phyloP scores from a whole-genome alignment of 2,329 filamentous ascomycete genomes.

The Helotiales sp. region DNA sequence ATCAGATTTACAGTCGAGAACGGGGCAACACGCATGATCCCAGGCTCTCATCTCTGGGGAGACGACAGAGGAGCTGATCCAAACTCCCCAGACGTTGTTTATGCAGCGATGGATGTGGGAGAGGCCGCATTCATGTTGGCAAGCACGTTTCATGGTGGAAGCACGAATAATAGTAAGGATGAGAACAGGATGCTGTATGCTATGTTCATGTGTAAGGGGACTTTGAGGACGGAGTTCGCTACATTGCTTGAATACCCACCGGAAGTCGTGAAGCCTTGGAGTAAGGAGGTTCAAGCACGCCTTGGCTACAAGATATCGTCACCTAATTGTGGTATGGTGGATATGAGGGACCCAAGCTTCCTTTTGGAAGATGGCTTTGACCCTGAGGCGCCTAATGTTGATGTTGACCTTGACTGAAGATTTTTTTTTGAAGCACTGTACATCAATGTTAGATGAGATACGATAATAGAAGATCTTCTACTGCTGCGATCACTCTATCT shows the following conservation, averaged over 20 bases:
- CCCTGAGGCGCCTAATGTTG: constrained; percentile 13
- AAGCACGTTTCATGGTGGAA: constrained; percentile 20
- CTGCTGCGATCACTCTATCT: too few species aligned
- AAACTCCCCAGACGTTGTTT: constrained; percentile 7
- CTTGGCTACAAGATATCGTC: constrained; percentile 19
- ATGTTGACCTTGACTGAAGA: constrained; percentile 11
- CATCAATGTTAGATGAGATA: too few species aligned
- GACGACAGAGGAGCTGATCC: constrained; percentile 17
- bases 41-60: constrained; percentile 24
- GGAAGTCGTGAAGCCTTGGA: constrained; percentile 16
- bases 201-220: constrained; percentile 20
- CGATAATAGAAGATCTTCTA: too few species aligned
- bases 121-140: constrained; percentile 21
- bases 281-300: constrained; percentile 12
- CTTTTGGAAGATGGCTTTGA: constrained; percentile 12
- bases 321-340: constrained; percentile 18
- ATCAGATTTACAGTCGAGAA: constrained; percentile 17
- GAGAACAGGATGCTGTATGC: constrained; percentile 17
- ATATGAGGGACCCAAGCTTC: constrained; percentile 14
- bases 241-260: constrained; percentile 17
- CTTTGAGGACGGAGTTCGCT: constrained; percentile 15
- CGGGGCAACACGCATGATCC: constrained; percentile 21
- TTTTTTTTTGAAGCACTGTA: background rate
- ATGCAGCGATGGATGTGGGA: constrained; percentile 20
- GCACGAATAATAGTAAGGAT: constrained; percentile 14